Evolutionary conservation across 1,139 yeast genomes (phyloP).

Genomic region (Candida sojae): DNA sequence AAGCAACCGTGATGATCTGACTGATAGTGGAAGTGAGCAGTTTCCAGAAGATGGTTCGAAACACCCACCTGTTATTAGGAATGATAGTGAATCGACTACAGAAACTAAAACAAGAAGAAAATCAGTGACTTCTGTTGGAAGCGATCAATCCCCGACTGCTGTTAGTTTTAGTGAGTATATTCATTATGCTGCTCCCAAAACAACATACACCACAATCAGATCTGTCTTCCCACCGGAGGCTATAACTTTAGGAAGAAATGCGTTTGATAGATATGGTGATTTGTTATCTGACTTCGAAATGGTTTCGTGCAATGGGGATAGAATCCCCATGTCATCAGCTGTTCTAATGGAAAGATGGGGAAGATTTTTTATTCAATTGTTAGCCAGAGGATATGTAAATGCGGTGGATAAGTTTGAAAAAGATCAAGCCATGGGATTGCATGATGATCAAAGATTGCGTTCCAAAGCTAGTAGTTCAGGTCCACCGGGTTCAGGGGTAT

Average conservation of each 20-base stretch:
- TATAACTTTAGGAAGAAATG: slow-evolving; percentile 72
- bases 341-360: slow-evolving; percentile 78
- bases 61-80: neutral
- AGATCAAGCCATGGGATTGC: slow-evolving; percentile 22
- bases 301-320: slow-evolving; percentile 64
- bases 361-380: slow-evolving; percentile 57
- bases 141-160: slow-evolving; percentile 20
- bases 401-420: slow-evolving; percentile 52
- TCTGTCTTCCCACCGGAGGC: slow-evolving; percentile 77
- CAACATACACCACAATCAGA: slow-evolving; percentile 63
- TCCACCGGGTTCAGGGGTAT: slow-evolving; percentile 8
- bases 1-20: slow-evolving; percentile 14
- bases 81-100: slow-evolving; percentile 8
- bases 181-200: slow-evolving; percentile 73
- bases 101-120: slow-evolving; percentile 7
- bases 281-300: slow-evolving; percentile 71
- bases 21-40: slow-evolving; percentile 19
- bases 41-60: neutral
- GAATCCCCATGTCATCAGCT: slow-evolving; percentile 60
- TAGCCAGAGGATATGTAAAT: slow-evolving; percentile 64
- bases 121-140: slow-evolving; percentile 14
- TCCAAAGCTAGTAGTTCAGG: slow-evolving; percentile 12
- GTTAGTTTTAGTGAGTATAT: slow-evolving; percentile 67
- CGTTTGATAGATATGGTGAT: slow-evolving; percentile 66
- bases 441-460: slow-evolving; percentile 12